These are phyloP conservation scores for Entomortierella lignicola DNA, from an alignment of 192 early-diverging fungal species.

Conservation along the genomic window DNA sequence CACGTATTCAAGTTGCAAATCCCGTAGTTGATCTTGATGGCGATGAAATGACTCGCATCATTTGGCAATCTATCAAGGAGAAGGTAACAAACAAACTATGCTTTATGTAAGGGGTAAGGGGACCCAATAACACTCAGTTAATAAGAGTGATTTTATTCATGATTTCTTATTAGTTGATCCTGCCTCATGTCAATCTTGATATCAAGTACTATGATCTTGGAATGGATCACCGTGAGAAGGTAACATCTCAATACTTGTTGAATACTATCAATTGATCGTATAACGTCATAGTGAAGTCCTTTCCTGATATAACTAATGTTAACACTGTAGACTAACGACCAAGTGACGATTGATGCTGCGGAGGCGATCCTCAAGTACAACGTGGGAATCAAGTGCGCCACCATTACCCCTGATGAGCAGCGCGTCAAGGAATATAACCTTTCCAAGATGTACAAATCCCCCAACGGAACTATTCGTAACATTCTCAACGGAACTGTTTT, in stretches of 20 bases:
- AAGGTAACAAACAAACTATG: slow-evolving; percentile 64
- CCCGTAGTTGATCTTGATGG: slow-evolving; percentile 97
- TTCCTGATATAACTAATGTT: background rate
- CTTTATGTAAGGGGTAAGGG: background rate
- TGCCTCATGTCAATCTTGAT: slow-evolving; percentile 88
- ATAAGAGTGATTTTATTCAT: background rate
- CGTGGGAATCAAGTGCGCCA: slow-evolving; percentile 99
- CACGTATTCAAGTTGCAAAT: slow-evolving; percentile 87
- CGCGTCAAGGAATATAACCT: slow-evolving; percentile 96
- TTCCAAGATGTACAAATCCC: slow-evolving; percentile 97
- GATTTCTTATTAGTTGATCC: slow-evolving; percentile 78
- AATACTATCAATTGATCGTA: too few relatives aligned
- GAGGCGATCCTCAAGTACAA: slow-evolving; percentile 97
- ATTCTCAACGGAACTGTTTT: slow-evolving; percentile 97
- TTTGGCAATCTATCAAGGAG: slow-evolving; percentile 95
- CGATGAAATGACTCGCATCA: slow-evolving; percentile 99
- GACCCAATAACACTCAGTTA: background rate
- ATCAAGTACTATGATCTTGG: slow-evolving; percentile 99
- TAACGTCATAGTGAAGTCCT: background rate
- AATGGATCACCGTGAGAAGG: slow-evolving; percentile 91
- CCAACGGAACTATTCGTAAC: slow-evolving; percentile 97
- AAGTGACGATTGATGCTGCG: slow-evolving; percentile 93
- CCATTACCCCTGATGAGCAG: slow-evolving; percentile 97
- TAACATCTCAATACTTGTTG: too few relatives aligned
- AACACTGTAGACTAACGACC: slow-evolving; percentile 60